Conservation (phyloP, 768 basidiomycete species). For the Galerina marginata region DNA sequence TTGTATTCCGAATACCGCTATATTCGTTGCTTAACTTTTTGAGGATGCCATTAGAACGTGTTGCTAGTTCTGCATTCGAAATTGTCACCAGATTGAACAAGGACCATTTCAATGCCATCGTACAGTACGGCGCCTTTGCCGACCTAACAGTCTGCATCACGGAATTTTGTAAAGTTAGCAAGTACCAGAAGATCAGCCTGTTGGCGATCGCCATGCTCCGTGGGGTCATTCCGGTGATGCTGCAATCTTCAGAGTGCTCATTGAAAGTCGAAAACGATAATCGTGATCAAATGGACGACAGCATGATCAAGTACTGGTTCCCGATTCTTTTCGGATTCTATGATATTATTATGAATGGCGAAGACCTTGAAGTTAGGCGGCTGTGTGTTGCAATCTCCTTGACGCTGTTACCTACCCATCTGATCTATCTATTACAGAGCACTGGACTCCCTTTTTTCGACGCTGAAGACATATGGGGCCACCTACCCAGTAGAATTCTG, state of each 20-base stretch:
- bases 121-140: conserved; percentile 92
- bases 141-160: conserved; percentile 97
- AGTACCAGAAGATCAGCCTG: conserved; percentile 97
- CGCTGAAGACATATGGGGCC: conserved; percentile 87
- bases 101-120: conserved; percentile 90
- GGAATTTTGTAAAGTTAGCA: conserved; percentile 99
- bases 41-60: conserved; percentile 64
- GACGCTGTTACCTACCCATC: neutral
- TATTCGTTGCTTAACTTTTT: neutral
- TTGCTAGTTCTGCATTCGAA: conserved; percentile 94
- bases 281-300: conserved; percentile 64
- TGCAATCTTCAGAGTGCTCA: conserved; percentile 74
- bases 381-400: conserved; percentile 63
- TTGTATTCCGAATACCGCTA: conserved; percentile 20
- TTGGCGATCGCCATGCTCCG: conserved; percentile 97
- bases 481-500: conserved; percentile 92
- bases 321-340: conserved; percentile 97
- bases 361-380: conserved; percentile 95
- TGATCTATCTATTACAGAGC: conserved; percentile 59
- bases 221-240: conserved; percentile 91
- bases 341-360: conserved; percentile 99
- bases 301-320: conserved; percentile 97
- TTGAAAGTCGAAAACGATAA: conserved; percentile 32
- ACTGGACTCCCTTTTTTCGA: conserved; percentile 94
- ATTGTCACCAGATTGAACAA: conserved; percentile 91